These are phyloP conservation scores for Singerocomus inundabilis DNA, from an alignment of 1,284 basidiomycete species.

Conservation along the genomic window DNA sequence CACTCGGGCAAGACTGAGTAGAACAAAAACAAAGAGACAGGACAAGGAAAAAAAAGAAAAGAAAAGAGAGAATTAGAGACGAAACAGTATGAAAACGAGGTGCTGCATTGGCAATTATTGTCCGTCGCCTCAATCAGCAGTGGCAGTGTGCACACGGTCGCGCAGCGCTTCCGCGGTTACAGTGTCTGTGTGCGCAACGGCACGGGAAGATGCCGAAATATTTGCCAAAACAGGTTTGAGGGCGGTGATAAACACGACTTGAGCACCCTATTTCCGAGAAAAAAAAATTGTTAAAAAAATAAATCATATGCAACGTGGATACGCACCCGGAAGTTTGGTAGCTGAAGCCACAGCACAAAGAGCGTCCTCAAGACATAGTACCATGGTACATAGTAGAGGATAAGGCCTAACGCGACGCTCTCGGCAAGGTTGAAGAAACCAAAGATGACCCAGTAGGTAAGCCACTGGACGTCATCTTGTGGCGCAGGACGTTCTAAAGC, in stretches of 20 bases:
- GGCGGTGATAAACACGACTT: constrained; percentile 63
- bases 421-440: constrained; percentile 86
- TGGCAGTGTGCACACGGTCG: constrained; percentile 44
- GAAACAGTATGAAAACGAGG: neutral
- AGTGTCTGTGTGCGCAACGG: constrained; percentile 28
- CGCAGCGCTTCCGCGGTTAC: constrained; percentile 41
- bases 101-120: neutral
- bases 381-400: constrained; percentile 85
- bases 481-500: constrained; percentile 74
- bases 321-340: constrained; percentile 78
- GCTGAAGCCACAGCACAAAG: constrained; percentile 86
- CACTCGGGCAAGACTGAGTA: neutral
- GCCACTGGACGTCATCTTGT: constrained; percentile 83
- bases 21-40: neutral
- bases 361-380: constrained; percentile 89
- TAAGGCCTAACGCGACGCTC: constrained; percentile 67
- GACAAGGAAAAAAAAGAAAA: neutral
- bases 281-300: neutral
- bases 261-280: constrained; percentile 58
- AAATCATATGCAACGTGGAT: neutral
- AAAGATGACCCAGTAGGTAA: constrained; percentile 87
- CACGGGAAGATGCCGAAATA: constrained; percentile 36
- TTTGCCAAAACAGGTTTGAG: constrained; percentile 70
- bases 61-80: no score
- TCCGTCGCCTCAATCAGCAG: constrained; percentile 26